Conservation (phyloP, 2,329 filamentous ascomycete genomes). For the Aaosphaeria arxii region DNA sequence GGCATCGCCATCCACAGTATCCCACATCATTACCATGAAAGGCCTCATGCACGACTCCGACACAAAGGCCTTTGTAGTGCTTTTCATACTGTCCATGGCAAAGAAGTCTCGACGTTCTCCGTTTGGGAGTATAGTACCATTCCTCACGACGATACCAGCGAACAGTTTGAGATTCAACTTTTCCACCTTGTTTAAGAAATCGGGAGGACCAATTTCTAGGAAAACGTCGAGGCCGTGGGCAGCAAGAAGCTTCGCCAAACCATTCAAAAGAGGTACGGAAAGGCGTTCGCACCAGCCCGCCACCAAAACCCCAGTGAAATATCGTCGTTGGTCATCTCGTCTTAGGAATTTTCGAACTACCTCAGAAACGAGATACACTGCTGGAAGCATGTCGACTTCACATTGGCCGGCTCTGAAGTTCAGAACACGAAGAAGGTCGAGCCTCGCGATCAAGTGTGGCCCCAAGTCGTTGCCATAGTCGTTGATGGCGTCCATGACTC, state of each 20-base stretch:
- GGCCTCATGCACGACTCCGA: conserved; percentile 34
- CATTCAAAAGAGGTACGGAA: conserved; percentile 25
- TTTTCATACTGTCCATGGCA: conserved; percentile 39
- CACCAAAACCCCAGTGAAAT: conserved; percentile 32
- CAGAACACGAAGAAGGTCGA: conserved; percentile 26
- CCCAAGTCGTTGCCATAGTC: conserved; percentile 20
- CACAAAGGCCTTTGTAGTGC: conserved; percentile 35
- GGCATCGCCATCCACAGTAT: conserved; percentile 32
- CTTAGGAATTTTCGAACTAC: conserved; percentile 21
- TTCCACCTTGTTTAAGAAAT: conserved; percentile 26
- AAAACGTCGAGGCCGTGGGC: conserved; percentile 32
- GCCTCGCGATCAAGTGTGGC: conserved; percentile 29
- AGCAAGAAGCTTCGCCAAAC: conserved; percentile 23
- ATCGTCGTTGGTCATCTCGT: conserved; percentile 18
- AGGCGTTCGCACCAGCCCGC: conserved; percentile 32
- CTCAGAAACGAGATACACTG: conserved; percentile 22
- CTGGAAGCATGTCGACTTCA: conserved; percentile 24
- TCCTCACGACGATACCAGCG: conserved; percentile 30
- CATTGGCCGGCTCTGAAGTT: conserved; percentile 14
- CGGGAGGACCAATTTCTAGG: conserved; percentile 31
- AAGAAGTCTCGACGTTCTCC: conserved; percentile 37
- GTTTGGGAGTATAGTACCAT: conserved; percentile 32
- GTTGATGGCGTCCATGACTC: conserved; percentile 28
- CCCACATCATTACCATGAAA: conserved; percentile 39
- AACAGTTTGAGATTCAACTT: conserved; percentile 24